Evolutionary conservation across 169 alveolate genomes (phyloP), one percentile per base, ranked within the genome.

Genomic region (Theileria parva): DNA sequence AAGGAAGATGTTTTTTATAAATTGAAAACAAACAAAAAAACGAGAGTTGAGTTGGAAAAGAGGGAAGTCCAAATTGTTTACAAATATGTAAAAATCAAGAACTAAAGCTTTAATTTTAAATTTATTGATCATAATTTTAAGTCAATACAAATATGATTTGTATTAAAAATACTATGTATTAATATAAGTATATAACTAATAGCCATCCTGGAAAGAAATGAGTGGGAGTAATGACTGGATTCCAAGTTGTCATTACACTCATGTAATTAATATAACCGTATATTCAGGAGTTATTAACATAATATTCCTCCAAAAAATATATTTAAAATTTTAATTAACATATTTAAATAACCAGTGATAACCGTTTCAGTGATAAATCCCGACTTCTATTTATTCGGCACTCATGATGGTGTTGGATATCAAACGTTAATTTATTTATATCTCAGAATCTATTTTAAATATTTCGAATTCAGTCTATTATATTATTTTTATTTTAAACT

Each of bases 1-100:
- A 57, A 25, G 61, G 13, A 60, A 15, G 68, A 60, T 7, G 39
- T 63, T 17, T 23, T 63, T 8, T 63, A 7, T 39, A 63, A 39
- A 30, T 21, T 63, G 50, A 15, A 21, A 63, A 23, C 39, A 19
- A n/a, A 8, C 39, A 30, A 27, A 30, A 63, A 63, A 39, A 39
- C 32, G 9, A 63, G 9, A 19, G 44, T 25, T 21, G 71, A 63
- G 21, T 21, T 63, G 7, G 71, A 63, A 21, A 63, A 25, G 50
- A 63, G 71, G 48, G 50, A 63, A 39, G 32, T 63, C 51, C 51
- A 63, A 21, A 63, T 63, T 28, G 44, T 23, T 39, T 63, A 63
- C 48, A 63, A 63, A 27, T 63, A 63, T 21, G 37, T 63, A 39
- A 63, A 63, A 63, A 21, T 63, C 32, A 63, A 30, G 44, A n/a